These are phyloP conservation scores for Petrea volubilis DNA, from an alignment of 257 asterid species.

Conservation along the genomic window DNA sequence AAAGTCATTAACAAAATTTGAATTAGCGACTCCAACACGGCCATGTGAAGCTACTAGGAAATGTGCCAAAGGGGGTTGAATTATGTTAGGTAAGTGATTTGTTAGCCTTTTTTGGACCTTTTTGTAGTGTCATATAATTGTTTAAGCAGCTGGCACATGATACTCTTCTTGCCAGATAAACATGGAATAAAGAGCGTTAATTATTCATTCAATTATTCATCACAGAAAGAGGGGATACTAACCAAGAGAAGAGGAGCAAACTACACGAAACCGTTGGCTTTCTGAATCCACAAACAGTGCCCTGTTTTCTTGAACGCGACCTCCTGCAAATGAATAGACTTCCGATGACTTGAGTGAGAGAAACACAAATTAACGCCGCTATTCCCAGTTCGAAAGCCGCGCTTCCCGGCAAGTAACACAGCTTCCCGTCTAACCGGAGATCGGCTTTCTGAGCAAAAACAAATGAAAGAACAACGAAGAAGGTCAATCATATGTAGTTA, in stretches of 20 bases:
- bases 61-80: background rate
- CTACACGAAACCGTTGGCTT: slow-evolving; percentile 40
- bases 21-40: background rate
- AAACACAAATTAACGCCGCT: slow-evolving; percentile 43
- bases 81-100: slow-evolving; percentile 8
- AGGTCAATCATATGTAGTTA: background rate
- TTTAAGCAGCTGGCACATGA: background rate
- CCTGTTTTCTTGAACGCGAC: slow-evolving; percentile 25
- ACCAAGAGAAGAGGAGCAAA: slow-evolving; percentile 65
- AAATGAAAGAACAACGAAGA: background rate
- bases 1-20: background rate
- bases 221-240: no score
- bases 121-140: background rate
- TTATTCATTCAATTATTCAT: no score
- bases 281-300: slow-evolving; percentile 24
- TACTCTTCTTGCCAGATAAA: no score
- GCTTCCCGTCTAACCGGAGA: slow-evolving; percentile 62
- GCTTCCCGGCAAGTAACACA: slow-evolving; percentile 62
- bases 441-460: slow-evolving; percentile 50
- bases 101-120: background rate
- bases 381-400: slow-evolving; percentile 56
- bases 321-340: slow-evolving; percentile 44
- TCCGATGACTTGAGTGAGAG: slow-evolving; percentile 49
- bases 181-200: no score
- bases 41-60: background rate